These are phyloP conservation scores for Lactarius psammicola DNA, from an alignment of 768 basidiomycete genomes.

Conservation along the genomic window DNA sequence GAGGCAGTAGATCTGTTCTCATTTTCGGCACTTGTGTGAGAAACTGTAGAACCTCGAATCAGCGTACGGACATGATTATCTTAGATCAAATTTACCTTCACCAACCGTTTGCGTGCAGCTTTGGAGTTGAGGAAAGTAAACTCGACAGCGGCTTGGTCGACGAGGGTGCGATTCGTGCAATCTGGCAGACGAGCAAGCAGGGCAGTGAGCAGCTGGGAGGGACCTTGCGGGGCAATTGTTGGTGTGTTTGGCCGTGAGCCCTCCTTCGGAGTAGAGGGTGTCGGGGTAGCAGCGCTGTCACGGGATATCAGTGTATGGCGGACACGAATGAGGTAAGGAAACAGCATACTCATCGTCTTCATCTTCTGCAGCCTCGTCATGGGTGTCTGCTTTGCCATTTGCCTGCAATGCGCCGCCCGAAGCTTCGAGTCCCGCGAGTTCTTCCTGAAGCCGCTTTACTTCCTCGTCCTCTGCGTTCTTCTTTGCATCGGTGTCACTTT, in stretches of 20 bases:
- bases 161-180: constrained; percentile 83
- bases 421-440: constrained; percentile 61
- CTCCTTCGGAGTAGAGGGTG: constrained; percentile 61
- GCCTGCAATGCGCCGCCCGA: constrained; percentile 32
- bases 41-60: constrained; percentile 47
- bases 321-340: not conserved
- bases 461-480: constrained; percentile 64
- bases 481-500: constrained; percentile 52
- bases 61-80: not conserved
- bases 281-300: constrained; percentile 54
- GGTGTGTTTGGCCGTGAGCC: constrained; percentile 56
- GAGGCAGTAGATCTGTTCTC: constrained; percentile 85
- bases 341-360: constrained; percentile 36
- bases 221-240: constrained; percentile 79
- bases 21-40: constrained; percentile 82
- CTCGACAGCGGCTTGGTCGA: constrained; percentile 93
- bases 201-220: constrained; percentile 88
- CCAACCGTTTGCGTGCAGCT: constrained; percentile 86
- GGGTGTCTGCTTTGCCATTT: constrained; percentile 25
- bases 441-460: constrained; percentile 72
- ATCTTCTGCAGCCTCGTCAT: constrained; percentile 28
- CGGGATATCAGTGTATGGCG: not conserved
- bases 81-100: constrained; percentile 55
- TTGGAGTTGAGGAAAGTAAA: constrained; percentile 97
- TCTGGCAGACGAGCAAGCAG: constrained; percentile 90